Evolutionary conservation across 1,139 yeast species (phyloP), one percentile per base, ranked within the genome.

Genomic region (Saccharomyces uvarum): DNA sequence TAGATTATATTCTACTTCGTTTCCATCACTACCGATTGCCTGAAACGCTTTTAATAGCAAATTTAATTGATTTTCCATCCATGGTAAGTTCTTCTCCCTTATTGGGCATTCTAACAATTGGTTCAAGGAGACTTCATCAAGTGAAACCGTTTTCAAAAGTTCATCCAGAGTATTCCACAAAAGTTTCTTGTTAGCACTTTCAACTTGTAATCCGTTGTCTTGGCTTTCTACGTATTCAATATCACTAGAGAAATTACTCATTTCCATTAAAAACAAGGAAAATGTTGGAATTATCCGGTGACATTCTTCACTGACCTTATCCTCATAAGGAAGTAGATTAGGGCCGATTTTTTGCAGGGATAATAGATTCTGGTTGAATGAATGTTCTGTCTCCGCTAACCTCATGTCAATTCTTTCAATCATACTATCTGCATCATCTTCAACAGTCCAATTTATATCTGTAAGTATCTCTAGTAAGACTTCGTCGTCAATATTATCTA

Each of bases 201-300:
- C 86, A 2, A 90, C 86, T 70, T 91, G 97, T 33, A 90, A 72
- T 52, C 97, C 97, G 62, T 84, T 83, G 1, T 90, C 84, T 64
- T 87, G 88, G 48, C 77, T 75, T 66, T 90, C 97, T 52, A 90
- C 84, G 53, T 78, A 79, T 50, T 80, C 78, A 52, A 90, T 82
- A 57, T 87, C 93, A 6, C 82, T 82, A 3, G 84, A 79, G 52
- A 88, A 77, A 4, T 82, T 77, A 16, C 83, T 77, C 52, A 84
- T 69, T 61, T 83, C 81, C 68, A 84, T 82, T 11, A 82, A 75
- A 61, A 81, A 82, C 41, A 79, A 72, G 2, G 83, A 78, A 54
- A 84, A 67, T 24, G 77, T 67, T 0, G 83, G 81, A 53, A 77
- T 80, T 56, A 91, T 75, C 55, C 80, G 78, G 46, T 84, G 84